Conservation (phyloP, 768 basidiomycete genomes). For the Mycena venus region DNA sequence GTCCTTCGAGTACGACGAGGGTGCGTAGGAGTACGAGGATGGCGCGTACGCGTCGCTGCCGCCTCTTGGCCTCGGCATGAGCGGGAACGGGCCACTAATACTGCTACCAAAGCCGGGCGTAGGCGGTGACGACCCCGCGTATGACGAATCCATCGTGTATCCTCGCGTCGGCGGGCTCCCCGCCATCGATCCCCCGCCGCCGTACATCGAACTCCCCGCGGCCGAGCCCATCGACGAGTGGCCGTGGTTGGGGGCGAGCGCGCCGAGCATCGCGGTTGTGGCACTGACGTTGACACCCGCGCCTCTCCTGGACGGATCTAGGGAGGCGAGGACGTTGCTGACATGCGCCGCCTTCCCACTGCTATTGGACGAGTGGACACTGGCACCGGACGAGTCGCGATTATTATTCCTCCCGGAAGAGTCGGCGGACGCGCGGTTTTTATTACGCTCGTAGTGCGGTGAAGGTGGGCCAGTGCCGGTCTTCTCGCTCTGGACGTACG, state of each 20-base stretch:
- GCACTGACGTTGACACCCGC: constrained; percentile 28
- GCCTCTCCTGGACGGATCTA: constrained; percentile 42
- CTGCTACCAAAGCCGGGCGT: too few relatives aligned
- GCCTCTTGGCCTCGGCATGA: constrained; percentile 42
- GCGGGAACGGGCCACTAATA: constrained; percentile 42
- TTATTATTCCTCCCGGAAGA: neutral
- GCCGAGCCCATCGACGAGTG: neutral
- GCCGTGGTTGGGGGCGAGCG: constrained; percentile 9
- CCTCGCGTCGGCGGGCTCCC: too few relatives aligned
- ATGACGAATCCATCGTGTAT: too few relatives aligned
- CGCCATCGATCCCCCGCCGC: neutral
- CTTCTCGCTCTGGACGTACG: neutral
- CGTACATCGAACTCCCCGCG: too few relatives aligned
- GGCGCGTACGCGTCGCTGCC: constrained; percentile 34
- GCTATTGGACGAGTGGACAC: constrained; percentile 6
- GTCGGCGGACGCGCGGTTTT: too few relatives aligned
- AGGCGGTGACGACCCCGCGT: neutral
- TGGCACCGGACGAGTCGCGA: constrained; percentile 14
- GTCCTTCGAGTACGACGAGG: too few relatives aligned
- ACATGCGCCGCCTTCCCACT: constrained; percentile 25
- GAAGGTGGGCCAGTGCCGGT: neutral
- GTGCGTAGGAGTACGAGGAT: neutral
- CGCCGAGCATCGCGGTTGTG: constrained; percentile 10
- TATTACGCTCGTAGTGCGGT: constrained; percentile 25
- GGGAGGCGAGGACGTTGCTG: constrained; percentile 38